A percentile compares a stretch with the other conserved stretches of the same genome.
These are phyloP conservation scores for Diddensiella santjacobensis DNA, from an alignment of 805 yeast species.

Conservation along the genomic window DNA sequence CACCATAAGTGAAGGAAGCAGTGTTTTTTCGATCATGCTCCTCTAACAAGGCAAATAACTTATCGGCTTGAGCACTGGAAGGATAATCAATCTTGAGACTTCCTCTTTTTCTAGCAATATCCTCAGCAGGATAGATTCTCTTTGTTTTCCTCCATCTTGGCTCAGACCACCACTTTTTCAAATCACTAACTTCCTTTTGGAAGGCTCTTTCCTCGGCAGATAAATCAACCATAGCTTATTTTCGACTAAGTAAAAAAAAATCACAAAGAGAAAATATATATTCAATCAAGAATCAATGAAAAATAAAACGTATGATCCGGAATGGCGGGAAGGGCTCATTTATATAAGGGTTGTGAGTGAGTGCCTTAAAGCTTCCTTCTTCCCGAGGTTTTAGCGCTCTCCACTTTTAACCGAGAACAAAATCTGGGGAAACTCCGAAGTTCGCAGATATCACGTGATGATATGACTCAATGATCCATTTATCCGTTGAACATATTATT, in stretches of 20 bases:
- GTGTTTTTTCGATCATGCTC: slow-evolving; percentile 71
- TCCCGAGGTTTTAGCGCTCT: background rate
- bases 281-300: background rate
- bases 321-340: background rate
- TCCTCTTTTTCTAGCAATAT: slow-evolving; percentile 86
- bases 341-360: background rate
- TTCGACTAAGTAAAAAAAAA: background rate
- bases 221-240: slow-evolving; percentile 6
- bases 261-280: slow-evolving; percentile 1
- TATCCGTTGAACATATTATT: no score
- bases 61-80: slow-evolving; percentile 74
- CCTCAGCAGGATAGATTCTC: slow-evolving; percentile 84
- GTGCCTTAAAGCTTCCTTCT: background rate
- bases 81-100: slow-evolving; percentile 70
- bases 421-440: slow-evolving; percentile 13
- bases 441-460: slow-evolving; percentile 11
- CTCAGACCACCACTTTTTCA: slow-evolving; percentile 86
- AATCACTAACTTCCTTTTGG: slow-evolving; percentile 65
- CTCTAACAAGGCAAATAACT: slow-evolving; percentile 63
- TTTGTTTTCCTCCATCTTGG: slow-evolving; percentile 89
- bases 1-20: slow-evolving; percentile 88
- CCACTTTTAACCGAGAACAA: background rate
- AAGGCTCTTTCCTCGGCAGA: slow-evolving; percentile 56
- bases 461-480: no score
- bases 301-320: background rate